A percentile compares a stretch with the other conserved stretches of the same genome.
Evolutionary conservation across 2,329 filamentous ascomycete genomes (phyloP).

Genomic region (Chaetomiaceae sp.): DNA sequence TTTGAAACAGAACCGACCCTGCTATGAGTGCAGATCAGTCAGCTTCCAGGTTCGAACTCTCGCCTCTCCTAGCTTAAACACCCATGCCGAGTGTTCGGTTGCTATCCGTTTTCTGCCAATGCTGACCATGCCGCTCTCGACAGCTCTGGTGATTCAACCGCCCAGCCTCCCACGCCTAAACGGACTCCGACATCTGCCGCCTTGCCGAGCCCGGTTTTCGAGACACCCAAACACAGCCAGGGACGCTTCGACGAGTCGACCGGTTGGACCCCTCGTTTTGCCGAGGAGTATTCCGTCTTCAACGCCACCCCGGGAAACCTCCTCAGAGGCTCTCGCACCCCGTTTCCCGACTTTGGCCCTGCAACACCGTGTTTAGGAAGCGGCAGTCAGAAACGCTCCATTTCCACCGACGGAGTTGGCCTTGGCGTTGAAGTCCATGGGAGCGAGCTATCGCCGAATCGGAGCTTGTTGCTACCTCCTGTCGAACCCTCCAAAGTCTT

Average conservation of each 20-base stretch:
- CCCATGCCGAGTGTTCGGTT: neutral
- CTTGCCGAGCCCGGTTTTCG: slow-evolving; percentile 53
- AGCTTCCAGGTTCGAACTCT: slow-evolving; percentile 43
- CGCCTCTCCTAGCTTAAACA: slow-evolving; percentile 2
- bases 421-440: slow-evolving; percentile 56
- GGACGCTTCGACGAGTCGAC: slow-evolving; percentile 46
- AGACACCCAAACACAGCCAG: slow-evolving; percentile 50
- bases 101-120: slow-evolving; percentile 10
- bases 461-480: slow-evolving; percentile 51
- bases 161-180: slow-evolving; percentile 55
- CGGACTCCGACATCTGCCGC: slow-evolving; percentile 52
- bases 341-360: slow-evolving; percentile 43
- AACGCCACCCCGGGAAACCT: slow-evolving; percentile 60
- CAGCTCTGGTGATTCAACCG: slow-evolving; percentile 62
- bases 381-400: slow-evolving; percentile 44
- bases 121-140: slow-evolving; percentile 35
- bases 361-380: slow-evolving; percentile 35
- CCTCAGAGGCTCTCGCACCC: slow-evolving; percentile 43
- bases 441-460: slow-evolving; percentile 54
- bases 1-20: slow-evolving; percentile 31
- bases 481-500: slow-evolving; percentile 56
- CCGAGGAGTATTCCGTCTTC: slow-evolving; percentile 63
- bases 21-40: slow-evolving; percentile 62
- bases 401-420: slow-evolving; percentile 47
- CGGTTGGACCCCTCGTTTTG: slow-evolving; percentile 58